Evolutionary conservation across 176 grass and related monocot genomes (phyloP).

Genomic region (Dactylis glomerata): DNA sequence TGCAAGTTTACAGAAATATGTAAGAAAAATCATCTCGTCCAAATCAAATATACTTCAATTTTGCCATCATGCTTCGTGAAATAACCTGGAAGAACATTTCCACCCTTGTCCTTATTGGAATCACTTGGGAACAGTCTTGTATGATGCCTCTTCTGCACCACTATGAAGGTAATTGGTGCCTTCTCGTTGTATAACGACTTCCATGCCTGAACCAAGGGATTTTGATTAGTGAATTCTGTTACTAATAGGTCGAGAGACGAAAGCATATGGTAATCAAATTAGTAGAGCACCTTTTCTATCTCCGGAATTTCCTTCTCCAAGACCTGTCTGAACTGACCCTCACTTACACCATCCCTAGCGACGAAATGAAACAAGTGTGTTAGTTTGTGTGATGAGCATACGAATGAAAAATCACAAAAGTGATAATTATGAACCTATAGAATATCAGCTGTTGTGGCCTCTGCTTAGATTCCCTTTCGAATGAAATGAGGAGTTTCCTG

Average conservation of each 20-base stretch:
- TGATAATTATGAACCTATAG: conserved; percentile 41
- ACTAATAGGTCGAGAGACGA: not conserved
- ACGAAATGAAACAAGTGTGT: not conserved
- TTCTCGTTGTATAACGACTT: conserved; percentile 43
- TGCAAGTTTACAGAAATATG: conserved; percentile 28
- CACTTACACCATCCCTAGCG: conserved; percentile 70
- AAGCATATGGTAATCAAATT: not conserved
- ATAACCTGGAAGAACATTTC: conserved; percentile 66
- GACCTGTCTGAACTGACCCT: conserved; percentile 73
- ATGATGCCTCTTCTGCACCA: conserved; percentile 92
- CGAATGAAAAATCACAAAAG: conserved; percentile 4
- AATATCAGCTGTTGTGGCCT: conserved; percentile 66
- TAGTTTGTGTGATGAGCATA: not conserved
- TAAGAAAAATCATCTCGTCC: not conserved
- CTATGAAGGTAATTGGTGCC: conserved; percentile 70
- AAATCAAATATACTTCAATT: not conserved
- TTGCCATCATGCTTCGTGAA: not conserved
- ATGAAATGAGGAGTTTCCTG: conserved; percentile 63
- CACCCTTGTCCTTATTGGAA: conserved; percentile 28
- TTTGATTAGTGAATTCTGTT: not conserved
- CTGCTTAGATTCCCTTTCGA: conserved; percentile 20
- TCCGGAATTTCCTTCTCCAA: conserved; percentile 54
- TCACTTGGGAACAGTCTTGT: conserved; percentile 59
- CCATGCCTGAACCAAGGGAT: conserved; percentile 53
- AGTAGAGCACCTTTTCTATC: conserved; percentile 51